phyloP scores from a whole-genome alignment of 2,329 filamentous ascomycete species.

The Domatiomyces catenatus region DNA sequence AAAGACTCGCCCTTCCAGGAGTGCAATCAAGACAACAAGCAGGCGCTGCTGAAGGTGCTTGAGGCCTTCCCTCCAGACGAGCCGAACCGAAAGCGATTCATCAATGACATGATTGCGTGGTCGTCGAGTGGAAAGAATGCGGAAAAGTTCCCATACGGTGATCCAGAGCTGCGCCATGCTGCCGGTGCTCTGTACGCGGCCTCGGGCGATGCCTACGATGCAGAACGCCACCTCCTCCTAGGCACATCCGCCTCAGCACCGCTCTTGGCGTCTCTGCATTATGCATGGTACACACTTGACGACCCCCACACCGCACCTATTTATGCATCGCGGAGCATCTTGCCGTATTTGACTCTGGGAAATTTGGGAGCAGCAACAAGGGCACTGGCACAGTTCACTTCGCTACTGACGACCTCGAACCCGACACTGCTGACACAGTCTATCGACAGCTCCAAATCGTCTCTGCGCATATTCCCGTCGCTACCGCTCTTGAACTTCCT shows the following conservation, averaged over 20 bases:
- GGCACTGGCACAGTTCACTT: constrained; percentile 61
- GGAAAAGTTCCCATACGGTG: constrained; percentile 58
- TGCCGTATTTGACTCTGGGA: constrained; percentile 80
- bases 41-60: constrained; percentile 59
- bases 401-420: constrained; percentile 42
- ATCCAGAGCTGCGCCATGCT: constrained; percentile 88
- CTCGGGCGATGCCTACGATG: constrained; percentile 76
- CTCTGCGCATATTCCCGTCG: constrained; percentile 65
- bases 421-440: constrained; percentile 56
- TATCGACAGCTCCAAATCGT: constrained; percentile 54
- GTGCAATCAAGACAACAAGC: constrained; percentile 41
- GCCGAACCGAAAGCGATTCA: constrained; percentile 83
- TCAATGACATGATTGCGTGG: constrained; percentile 77
- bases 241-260: constrained; percentile 81
- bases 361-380: constrained; percentile 82
- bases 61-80: constrained; percentile 68
- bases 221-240: constrained; percentile 60
- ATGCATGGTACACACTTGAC: constrained; percentile 82
- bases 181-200: constrained; percentile 78
- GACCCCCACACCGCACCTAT: constrained; percentile 73
- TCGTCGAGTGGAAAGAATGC: constrained; percentile 55
- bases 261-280: constrained; percentile 68
- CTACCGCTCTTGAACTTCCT: constrained; percentile 93
- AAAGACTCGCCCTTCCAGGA: constrained; percentile 46
- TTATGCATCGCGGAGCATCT: constrained; percentile 71